Percentiles rank a stretch among this genome's conserved stretches.
These are phyloP conservation scores for Pyricularia grisea DNA, from an alignment of 2,329 filamentous ascomycete species.

Conservation along the genomic window DNA sequence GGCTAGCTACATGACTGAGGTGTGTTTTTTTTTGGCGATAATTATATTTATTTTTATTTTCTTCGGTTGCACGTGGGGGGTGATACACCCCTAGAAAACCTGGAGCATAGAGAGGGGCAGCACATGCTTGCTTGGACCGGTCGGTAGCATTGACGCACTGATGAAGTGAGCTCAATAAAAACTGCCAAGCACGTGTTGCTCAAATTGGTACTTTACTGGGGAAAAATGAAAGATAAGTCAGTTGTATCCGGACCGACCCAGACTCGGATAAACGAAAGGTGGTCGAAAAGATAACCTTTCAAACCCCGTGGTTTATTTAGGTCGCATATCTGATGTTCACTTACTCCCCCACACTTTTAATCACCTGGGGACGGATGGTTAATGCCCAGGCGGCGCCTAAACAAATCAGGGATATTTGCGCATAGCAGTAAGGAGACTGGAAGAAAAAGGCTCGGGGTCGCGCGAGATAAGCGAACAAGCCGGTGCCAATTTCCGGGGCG, in stretches of 20 bases:
- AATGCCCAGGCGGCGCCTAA: background rate
- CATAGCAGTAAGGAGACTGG: background rate
- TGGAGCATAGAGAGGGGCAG: background rate
- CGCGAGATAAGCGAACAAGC: background rate
- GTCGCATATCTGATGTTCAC: background rate
- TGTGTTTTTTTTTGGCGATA: background rate
- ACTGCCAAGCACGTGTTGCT: background rate
- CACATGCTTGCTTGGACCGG: background rate
- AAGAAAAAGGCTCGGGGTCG: background rate
- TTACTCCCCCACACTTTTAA: background rate
- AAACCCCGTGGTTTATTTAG: background rate
- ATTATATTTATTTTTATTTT: background rate
- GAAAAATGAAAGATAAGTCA: background rate
- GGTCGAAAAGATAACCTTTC: background rate
- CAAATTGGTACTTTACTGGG: background rate
- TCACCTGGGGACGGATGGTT: background rate
- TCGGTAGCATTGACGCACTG: background rate
- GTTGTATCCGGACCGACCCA: background rate
- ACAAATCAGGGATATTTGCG: background rate
- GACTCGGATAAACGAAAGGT: background rate
- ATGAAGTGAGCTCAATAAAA: background rate
- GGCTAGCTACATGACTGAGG: background rate
- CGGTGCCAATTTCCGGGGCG: background rate
- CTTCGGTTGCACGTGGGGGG: background rate
- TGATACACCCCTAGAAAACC: background rate